Conservation (phyloP, 441 rosid species). For the Pelargonium australe region DNA sequence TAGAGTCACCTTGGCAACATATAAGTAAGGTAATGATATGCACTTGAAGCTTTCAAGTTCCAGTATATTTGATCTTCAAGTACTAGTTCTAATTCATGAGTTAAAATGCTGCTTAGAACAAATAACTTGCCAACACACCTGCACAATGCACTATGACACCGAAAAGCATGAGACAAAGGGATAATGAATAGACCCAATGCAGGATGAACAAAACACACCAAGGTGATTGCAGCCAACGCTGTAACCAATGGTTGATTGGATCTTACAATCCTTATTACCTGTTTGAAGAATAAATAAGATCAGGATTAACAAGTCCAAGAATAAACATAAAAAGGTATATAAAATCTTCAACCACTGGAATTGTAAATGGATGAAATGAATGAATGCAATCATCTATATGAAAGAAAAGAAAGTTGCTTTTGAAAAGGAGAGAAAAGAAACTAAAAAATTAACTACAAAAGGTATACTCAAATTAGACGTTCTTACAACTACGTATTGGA, state of each 20-base stretch:
- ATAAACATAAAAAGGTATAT: constrained; percentile 11
- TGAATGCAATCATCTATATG: neutral
- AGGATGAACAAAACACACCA: constrained; percentile 79
- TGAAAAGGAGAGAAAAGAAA: neutral
- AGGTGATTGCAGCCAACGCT: constrained; percentile 46
- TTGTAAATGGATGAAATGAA: neutral
- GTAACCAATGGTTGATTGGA: constrained; percentile 50
- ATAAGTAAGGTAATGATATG: no score
- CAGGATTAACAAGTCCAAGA: constrained; percentile 11
- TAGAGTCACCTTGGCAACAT: constrained; percentile 14
- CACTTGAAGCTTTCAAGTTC: neutral
- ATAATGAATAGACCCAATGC: constrained; percentile 77
- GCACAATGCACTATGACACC: constrained; percentile 78
- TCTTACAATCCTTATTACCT: constrained; percentile 69
- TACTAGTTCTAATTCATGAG: neutral
- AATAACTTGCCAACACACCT: constrained; percentile 35
- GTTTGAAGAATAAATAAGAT: constrained; percentile 26
- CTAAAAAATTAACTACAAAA: neutral
- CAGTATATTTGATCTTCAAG: neutral
- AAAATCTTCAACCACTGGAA: constrained; percentile 11
- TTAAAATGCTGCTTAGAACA: neutral
- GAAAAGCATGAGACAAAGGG: constrained; percentile 52
- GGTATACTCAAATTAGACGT: neutral
- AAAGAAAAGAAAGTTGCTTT: neutral
- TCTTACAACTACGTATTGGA: neutral